Evolutionary conservation across 148 eudicot species (phyloP), one percentile per base, ranked within the genome.

Genomic region (Fagopyrum tataricum): DNA sequence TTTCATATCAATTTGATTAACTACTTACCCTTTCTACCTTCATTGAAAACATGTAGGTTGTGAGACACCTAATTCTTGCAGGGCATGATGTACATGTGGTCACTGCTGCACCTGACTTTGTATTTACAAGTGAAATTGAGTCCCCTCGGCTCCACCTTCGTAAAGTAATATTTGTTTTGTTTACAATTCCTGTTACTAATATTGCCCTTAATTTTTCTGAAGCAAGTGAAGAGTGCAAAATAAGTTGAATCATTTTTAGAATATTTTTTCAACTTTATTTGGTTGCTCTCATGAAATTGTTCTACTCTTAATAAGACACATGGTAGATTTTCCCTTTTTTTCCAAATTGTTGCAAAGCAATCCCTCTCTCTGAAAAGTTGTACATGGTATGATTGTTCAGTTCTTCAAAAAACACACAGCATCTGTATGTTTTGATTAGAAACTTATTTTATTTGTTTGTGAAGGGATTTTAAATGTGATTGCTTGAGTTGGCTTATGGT

Each of bases 41-140:
- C 5, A 7, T 21, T 58, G 64, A 26, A 59, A 24, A 39, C 15
- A 24, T 82, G 76, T 77, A 95, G 99, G 99, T 95, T 70, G 94
- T 85, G 76, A 84, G 97, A 61, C 87, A 95, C 79, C 86, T 95
- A 58, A 90, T 95, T 81, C 82, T 85, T 72, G 99, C 94, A 20
- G 99, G 99, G 37, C 99, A 95, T 80, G 91, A 81, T 84, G 99
- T 95, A 69, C 94, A 95, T 79, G 83, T 95, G 67, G 99, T 95
- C 74, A 85, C 97, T 13, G 99, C 96, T 76, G 99, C 99, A 61
- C 99, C 99, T 39, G 97, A 91, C 79, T 95, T 92, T 73, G 99
- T 95, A 72, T 95, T 85, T 78, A 92, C 97, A n/a, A 83, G 88
- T 47, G 96, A 88, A 87, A 92, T 95, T 78, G 92, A 91, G 75